Base-by-base conservation (phyloP, 108 stramenopile genomes). In the Cylindrotheca fusiformis region DNA sequence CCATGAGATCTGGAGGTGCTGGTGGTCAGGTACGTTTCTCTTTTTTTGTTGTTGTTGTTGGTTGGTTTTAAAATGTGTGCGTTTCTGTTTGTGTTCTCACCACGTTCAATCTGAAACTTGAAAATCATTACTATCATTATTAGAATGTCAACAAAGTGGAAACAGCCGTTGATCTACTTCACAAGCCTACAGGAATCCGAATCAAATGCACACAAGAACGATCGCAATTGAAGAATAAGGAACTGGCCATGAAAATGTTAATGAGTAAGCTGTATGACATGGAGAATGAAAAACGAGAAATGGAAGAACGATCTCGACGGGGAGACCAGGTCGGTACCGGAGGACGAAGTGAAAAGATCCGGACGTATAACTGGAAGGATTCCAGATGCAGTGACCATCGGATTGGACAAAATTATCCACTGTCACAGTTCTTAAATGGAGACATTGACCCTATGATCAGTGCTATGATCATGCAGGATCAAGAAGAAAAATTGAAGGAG, bases 91-190 rank as follows among this genome's bases (percentile, higher is more conserved):
- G 26, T 56, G 29, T 1, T 56, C 22, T 52, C 8, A 8, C 21
- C 8, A 8, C 20, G n/a, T 19, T 52, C 51, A 52, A 52, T n/a
- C n/a, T n/a, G 17, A 0, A 21, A 0, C 0, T 0, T 30, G n/a
- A n/a, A n/a, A n/a, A n/a, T n/a, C n/a, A n/a, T n/a, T n/a, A n/a
- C n/a, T n/a, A n/a, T n/a, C n/a, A n/a, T n/a, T n/a, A 10, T 21
- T 47, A 99, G 80, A 96, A 97, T 76, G 99, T 99, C 12, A 99
- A 99, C 81, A 99, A 97, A 70, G 98, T 98, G 21, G 99, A 99
- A 63, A 97, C 95, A 31, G 99, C 96, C 30, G 94, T 97, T 18
- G 91, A 96, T 65, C 44, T 99, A 32, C 76, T 90, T 12, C 99
- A 99, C 80, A 81, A 93, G 66, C 99, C 99, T 14, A 97, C 97